Base-by-base conservation (phyloP, 352 stramenopile species). In the Globisporangium rhizosaccharum region DNA sequence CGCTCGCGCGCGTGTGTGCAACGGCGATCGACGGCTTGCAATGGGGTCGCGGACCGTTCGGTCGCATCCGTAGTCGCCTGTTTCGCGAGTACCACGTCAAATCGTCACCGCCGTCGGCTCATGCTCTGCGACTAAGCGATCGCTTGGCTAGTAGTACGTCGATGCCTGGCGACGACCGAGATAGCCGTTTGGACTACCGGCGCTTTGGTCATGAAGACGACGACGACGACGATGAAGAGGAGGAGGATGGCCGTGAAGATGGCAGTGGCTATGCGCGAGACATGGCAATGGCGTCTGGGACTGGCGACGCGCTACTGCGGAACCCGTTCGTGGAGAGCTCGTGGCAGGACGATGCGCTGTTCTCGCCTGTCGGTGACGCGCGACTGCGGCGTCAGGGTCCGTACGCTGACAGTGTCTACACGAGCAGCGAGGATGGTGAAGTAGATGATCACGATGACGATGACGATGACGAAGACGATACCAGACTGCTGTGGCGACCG, bases 41-140 rank as follows among this genome's bases (percentile, higher is more conserved):
- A 3, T 94, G 85, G 85, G 83, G 83, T 14, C 63, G 73, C 51
- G 80, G 81, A 0, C 70, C 73, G 12, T 87, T 76, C 52, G 72
- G 73, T 17, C 81, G 70, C 18, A 90, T 94, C 50, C 71, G 80
- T 58, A 82, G 79, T 4, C 87, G 76, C 26, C 66, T 94, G 39
- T 94, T 94, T 14, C 81, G 85, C 3, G 68, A 91, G 23, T 94
- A 94, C 48, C 79, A 92, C 56, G 83, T 88, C 8, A 90, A 90
- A 51, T 70, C 78, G 20, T 66, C 72, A 12, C 54, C 57, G 28
- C 28, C 28, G 28, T 30, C 28, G 10, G 66, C 68, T 56, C 51
- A 59, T 53, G 39, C 56, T 20, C 33, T 42, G 57, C 57, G 28
- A 44, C 53, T 36, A 28, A 63, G 26, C 23, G 48, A 17, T 49